These are phyloP conservation scores for Bifiguratus adelaidae DNA, from an alignment of 192 early-diverging fungal genomes.

Conservation along the genomic window DNA sequence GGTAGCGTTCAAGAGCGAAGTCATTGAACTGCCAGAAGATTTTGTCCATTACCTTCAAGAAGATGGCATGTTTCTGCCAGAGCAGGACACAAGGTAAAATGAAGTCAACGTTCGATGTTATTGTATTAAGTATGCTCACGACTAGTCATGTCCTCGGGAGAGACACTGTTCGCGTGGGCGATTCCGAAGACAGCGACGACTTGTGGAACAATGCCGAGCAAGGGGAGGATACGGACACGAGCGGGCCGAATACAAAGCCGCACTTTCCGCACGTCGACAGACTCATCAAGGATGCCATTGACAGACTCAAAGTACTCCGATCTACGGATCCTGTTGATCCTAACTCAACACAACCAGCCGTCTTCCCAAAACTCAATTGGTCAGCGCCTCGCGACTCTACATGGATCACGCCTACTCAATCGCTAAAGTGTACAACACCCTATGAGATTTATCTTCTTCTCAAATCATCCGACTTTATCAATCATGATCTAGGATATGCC, in stretches of 20 bases:
- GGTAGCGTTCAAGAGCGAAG: constrained; percentile 58
- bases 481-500: constrained; percentile 69
- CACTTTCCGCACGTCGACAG: background rate
- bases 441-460: constrained; percentile 82
- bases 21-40: constrained; percentile 62
- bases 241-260: background rate
- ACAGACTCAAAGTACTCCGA: background rate
- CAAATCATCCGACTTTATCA: constrained; percentile 87
- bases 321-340: too few species aligned
- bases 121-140: background rate
- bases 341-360: too few species aligned
- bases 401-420: constrained; percentile 78
- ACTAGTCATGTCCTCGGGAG: background rate
- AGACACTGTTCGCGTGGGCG: background rate
- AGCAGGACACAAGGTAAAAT: too few species aligned
- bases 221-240: background rate
- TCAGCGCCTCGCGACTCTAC: constrained; percentile 54
- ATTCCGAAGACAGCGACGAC: background rate
- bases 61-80: constrained; percentile 81
- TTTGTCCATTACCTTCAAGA: constrained; percentile 80
- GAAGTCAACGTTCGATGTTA: too few species aligned
- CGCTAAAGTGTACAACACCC: constrained; percentile 62
- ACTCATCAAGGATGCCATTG: background rate
- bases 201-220: background rate
- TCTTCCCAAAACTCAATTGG: constrained; percentile 96